phyloP scores from a whole-genome alignment of 1,284 basidiomycete genomes.

The Tylopilus orsonianus region DNA sequence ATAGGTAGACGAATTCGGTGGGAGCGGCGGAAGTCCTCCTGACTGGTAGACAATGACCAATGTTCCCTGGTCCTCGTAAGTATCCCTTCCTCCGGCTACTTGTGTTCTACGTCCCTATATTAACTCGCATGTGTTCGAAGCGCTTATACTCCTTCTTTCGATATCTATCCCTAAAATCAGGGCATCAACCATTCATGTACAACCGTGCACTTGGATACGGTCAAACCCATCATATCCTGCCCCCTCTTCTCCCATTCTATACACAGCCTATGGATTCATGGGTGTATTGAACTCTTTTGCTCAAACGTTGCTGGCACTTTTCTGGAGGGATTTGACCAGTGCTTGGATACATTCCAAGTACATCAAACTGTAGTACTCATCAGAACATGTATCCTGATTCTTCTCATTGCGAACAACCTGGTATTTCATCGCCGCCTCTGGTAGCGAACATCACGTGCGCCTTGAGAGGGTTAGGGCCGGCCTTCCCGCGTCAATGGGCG shows the following conservation, averaged over 20 bases:
- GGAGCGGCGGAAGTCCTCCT: constrained; percentile 12
- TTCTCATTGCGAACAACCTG: neutral
- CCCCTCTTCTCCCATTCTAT: neutral
- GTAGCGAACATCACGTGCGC: constrained; percentile 7
- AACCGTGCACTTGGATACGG: constrained; percentile 9
- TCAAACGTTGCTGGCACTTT: constrained; percentile 4
- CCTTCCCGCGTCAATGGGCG: constrained; percentile 26
- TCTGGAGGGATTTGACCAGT: constrained; percentile 1
- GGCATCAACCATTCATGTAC: constrained; percentile 11
- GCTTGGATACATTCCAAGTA: constrained; percentile 9
- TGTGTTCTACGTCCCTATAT: neutral
- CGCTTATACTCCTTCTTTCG: neutral
- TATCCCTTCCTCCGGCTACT: neutral
- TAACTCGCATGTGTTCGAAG: constrained; percentile 11
- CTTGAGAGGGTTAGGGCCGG: constrained; percentile 24
- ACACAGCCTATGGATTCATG: constrained; percentile 9
- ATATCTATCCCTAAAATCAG: constrained; percentile 9
- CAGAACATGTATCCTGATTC: constrained; percentile 6
- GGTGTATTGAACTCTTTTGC: constrained; percentile 15
- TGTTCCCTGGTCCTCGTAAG: constrained; percentile 15
- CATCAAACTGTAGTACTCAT: constrained; percentile 11
- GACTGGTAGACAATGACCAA: constrained; percentile 26
- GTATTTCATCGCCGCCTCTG: neutral
- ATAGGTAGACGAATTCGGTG: constrained; percentile 16
- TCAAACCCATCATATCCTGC: neutral